These are phyloP conservation scores for Marasmius oreades DNA, from an alignment of 1,284 basidiomycete genomes.

Conservation along the genomic window DNA sequence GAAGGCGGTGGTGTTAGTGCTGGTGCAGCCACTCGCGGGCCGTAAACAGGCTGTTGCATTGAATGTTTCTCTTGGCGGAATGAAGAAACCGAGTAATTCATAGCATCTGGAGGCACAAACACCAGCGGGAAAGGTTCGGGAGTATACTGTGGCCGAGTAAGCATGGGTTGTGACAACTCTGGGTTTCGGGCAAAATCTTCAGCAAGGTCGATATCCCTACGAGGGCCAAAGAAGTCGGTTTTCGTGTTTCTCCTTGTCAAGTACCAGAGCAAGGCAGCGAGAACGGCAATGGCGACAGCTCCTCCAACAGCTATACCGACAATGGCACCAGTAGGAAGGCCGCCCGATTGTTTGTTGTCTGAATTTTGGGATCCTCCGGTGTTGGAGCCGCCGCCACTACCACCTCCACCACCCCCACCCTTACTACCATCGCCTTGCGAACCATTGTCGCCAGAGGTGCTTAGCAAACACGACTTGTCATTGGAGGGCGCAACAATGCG, in stretches of 20 bases:
- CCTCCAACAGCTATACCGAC: not conserved
- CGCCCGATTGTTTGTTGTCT: too few relatives aligned
- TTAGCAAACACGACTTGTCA: not conserved
- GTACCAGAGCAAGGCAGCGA: not conserved
- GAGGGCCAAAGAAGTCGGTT: not conserved
- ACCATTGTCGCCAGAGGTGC: not conserved
- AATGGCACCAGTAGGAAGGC: not conserved
- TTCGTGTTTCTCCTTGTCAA: not conserved
- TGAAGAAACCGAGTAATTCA: not conserved
- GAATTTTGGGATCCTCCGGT: not conserved
- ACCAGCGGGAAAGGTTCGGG: not conserved
- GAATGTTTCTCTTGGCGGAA: not conserved
- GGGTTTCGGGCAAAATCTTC: not conserved
- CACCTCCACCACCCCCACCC: not conserved
- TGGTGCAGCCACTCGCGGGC: not conserved
- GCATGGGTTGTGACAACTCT: not conserved
- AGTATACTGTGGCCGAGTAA: not conserved
- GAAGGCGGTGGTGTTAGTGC: not conserved
- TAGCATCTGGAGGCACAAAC: not conserved
- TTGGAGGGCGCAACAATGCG: not conserved
- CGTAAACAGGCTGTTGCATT: not conserved
- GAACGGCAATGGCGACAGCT: not conserved
- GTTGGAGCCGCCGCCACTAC: not conserved
- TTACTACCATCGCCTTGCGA: not conserved
- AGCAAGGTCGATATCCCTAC: not conserved